Conservation (phyloP, 2,329 filamentous ascomycete species). For the Trichophyton rubrum region DNA sequence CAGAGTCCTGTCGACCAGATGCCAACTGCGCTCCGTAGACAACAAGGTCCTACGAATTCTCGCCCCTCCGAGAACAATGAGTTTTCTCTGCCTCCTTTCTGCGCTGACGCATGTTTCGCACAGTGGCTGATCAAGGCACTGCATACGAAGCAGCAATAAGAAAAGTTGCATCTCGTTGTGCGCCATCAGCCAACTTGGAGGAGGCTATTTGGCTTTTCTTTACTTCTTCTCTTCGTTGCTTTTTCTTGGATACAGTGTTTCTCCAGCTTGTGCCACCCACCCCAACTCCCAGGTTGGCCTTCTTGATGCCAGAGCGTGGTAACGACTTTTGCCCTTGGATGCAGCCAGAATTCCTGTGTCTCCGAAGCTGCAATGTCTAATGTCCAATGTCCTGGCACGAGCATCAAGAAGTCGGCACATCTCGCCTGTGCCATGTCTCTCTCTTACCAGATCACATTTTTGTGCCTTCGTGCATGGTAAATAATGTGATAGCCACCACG, state of each 20-base stretch:
- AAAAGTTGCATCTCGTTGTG: background rate
- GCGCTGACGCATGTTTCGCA: background rate
- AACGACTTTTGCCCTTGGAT: background rate
- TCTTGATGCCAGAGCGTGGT: background rate
- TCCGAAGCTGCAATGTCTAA: background rate
- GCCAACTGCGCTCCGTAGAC: too few relatives aligned
- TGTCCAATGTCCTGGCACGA: background rate
- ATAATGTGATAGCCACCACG: slow-evolving; percentile 1
- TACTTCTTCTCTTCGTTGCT: background rate
- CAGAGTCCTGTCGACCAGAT: too few relatives aligned
- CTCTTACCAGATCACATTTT: background rate
- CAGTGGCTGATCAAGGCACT: background rate
- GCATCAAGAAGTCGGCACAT: background rate
- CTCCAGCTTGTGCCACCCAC: background rate
- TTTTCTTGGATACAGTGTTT: background rate
- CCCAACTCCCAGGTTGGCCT: too few relatives aligned
- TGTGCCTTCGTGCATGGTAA: background rate
- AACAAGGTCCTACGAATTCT: too few relatives aligned
- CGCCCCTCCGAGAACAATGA: too few relatives aligned
- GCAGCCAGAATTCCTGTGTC: background rate
- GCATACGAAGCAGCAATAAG: background rate
- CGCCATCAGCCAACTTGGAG: background rate
- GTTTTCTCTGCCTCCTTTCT: too few relatives aligned
- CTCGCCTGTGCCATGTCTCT: background rate
- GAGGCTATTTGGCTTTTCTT: background rate